Conservation (phyloP, 306 rosid genomes). For the Dicorynia guianensis region DNA sequence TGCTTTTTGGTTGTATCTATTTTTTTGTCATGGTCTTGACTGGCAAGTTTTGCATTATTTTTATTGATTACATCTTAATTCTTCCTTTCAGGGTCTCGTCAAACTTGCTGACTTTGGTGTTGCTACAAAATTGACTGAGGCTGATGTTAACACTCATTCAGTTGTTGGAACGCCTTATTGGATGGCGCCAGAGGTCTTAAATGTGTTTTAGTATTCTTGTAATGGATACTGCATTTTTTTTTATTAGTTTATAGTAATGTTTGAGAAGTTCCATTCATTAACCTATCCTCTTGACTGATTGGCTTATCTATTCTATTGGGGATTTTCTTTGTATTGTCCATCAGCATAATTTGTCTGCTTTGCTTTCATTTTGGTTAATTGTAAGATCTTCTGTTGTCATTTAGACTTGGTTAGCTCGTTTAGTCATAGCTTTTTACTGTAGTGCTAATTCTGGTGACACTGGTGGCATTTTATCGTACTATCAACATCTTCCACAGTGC, state of each 20-base stretch:
- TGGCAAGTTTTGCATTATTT: slow-evolving; percentile 27
- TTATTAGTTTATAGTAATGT: background rate
- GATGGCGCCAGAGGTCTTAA: slow-evolving; percentile 99
- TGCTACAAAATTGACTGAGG: slow-evolving; percentile 96
- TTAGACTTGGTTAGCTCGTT: background rate
- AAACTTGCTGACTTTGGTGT: slow-evolving; percentile 99
- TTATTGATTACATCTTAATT: slow-evolving; percentile 6
- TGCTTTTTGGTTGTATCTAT: slow-evolving; percentile 12
- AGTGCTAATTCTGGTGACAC: background rate
- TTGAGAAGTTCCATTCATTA: background rate
- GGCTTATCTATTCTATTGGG: background rate
- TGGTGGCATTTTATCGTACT: background rate
- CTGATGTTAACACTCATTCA: slow-evolving; percentile 98
- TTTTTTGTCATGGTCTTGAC: background rate
- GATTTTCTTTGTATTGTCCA: background rate
- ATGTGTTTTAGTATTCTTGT: slow-evolving; percentile 17
- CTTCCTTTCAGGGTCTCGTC: slow-evolving; percentile 87
- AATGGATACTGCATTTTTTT: slow-evolving; percentile 14
- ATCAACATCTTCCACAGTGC: too few species aligned
- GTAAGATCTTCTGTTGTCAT: background rate
- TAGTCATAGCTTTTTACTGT: background rate
- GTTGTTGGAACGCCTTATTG: slow-evolving; percentile 99
- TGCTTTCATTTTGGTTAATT: background rate
- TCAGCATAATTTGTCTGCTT: background rate
- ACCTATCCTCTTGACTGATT: background rate